Evolutionary conservation across 2,329 filamentous ascomycete species (phyloP).

Genomic region (Blumeriella jaapii): DNA sequence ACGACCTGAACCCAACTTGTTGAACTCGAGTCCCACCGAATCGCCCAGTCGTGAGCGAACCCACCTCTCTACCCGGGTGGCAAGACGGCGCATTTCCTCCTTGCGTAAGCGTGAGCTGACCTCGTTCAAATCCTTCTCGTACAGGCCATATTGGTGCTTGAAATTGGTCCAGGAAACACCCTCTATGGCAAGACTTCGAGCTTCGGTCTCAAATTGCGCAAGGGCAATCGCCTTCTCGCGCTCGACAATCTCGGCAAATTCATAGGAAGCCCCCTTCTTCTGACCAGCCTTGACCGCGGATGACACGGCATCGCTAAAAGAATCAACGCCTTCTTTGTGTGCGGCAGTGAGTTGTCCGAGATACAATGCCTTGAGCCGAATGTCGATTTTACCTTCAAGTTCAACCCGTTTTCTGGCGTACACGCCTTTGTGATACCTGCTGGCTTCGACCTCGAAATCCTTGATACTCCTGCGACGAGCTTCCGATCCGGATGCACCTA

Average conservation of each 20-base stretch:
- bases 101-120: constrained; percentile 76
- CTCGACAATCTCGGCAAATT: constrained; percentile 89
- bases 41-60: constrained; percentile 80
- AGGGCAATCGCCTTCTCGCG: constrained; percentile 69
- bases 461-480: constrained; percentile 64
- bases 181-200: constrained; percentile 61
- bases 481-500: constrained; percentile 62
- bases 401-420: constrained; percentile 78
- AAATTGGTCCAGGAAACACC: constrained; percentile 84
- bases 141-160: constrained; percentile 64
- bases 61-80: constrained; percentile 86
- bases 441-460: constrained; percentile 82
- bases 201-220: constrained; percentile 64
- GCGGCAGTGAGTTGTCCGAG: constrained; percentile 77
- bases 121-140: constrained; percentile 83
- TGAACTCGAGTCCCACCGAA: constrained; percentile 86
- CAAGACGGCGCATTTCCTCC: constrained; percentile 90
- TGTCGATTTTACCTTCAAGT: constrained; percentile 75
- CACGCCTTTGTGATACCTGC: constrained; percentile 92
- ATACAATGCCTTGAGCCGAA: constrained; percentile 79
- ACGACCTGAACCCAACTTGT: constrained; percentile 82
- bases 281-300: constrained; percentile 80
- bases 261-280: constrained; percentile 81
- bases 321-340: constrained; percentile 75
- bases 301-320: constrained; percentile 83